Evolutionary conservation across 139 green algal species (phyloP).

Genomic region (Coelastrella sp.): DNA sequence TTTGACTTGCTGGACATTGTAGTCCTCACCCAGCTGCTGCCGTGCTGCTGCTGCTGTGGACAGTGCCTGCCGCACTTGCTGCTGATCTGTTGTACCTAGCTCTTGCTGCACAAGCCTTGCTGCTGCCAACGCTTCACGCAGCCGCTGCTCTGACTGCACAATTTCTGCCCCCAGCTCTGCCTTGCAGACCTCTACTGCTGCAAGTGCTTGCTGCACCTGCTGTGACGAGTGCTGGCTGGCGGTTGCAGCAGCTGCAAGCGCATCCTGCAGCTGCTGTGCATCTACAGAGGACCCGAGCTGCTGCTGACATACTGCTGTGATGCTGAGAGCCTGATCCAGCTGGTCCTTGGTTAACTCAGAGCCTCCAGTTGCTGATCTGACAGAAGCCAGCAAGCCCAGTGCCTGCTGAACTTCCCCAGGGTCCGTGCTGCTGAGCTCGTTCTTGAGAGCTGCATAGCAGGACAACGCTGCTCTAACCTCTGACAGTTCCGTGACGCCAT

Average conservation of each 20-base stretch:
- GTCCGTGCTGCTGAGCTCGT: conserved; percentile 24
- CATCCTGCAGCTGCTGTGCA: conserved; percentile 35
- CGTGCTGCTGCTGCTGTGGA: background rate
- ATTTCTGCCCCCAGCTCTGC: background rate
- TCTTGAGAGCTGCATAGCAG: conserved; percentile 23
- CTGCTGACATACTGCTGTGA: conserved; percentile 27
- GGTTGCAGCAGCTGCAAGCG: conserved; percentile 14
- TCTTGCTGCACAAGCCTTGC: conserved; percentile 17
- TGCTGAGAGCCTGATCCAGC: background rate
- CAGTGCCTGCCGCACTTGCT: background rate
- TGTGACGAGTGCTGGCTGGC: background rate
- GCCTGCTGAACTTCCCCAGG: conserved; percentile 34
- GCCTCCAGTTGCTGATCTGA: background rate
- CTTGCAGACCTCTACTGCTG: background rate
- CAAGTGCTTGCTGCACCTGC: conserved; percentile 41
- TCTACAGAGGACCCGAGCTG: background rate
- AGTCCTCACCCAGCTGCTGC: conserved; percentile 21
- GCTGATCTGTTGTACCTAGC: background rate
- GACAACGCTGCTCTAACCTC: conserved; percentile 65
- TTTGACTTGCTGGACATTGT: background rate
- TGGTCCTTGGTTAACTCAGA: background rate
- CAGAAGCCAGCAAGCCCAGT: background rate
- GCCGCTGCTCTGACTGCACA: conserved; percentile 3
- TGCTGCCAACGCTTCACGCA: conserved; percentile 15
- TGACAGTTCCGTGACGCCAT: conserved; percentile 57